Evolutionary conservation across 2,329 filamentous ascomycete species (phyloP), one percentile per base, ranked within the genome.

Genomic region (Akanthomyces lecanii): DNA sequence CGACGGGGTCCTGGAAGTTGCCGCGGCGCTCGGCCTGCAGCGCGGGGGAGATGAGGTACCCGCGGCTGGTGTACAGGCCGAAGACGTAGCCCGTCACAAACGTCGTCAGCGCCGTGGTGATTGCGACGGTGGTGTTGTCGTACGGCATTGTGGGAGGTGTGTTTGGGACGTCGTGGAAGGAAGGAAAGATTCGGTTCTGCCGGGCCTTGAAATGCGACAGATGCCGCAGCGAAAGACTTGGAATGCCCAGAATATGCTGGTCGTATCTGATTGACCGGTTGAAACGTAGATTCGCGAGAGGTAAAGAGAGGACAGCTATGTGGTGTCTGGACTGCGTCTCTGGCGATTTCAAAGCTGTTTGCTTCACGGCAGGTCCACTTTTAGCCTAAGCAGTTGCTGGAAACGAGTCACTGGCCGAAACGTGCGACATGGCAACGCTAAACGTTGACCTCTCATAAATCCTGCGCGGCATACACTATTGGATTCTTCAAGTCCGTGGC

Each of bases 81-180:
- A 97, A 83, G 44, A 92, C 85, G 77, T 94, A 96, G 69, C 93
- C 93, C 1, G 86, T 84, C 61, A 95, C 74, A 68, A 90, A 87
- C 66, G 89, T 85, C 63, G 94, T 78, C 66, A 96, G 83, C 67
- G 88, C 87, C 21, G 91, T 92, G 61, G 88, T 86, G 66, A 94
- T 78, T 52, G 92, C 80, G 63, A 92, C 81, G 65, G 85, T 83
- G 16, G 81, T 79, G 53, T 79, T 71, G 67, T 83, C 79, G 33
- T 36, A 36, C 33, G 33, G 33, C 53, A 67, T 60, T 10, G 68
- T 62, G 77, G 71, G 65, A 68, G 63, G 54, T 52, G 51, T 8
- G 16, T 44, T 8, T 36, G 14, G 38, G 16, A 7, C 47, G 59
- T 59, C 64, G 56, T 42, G 48, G 25, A 1, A 33, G 33, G n/a